Evolutionary conservation across 352 stramenopile genomes (phyloP).

Genomic region (Globisporangium parvum): DNA sequence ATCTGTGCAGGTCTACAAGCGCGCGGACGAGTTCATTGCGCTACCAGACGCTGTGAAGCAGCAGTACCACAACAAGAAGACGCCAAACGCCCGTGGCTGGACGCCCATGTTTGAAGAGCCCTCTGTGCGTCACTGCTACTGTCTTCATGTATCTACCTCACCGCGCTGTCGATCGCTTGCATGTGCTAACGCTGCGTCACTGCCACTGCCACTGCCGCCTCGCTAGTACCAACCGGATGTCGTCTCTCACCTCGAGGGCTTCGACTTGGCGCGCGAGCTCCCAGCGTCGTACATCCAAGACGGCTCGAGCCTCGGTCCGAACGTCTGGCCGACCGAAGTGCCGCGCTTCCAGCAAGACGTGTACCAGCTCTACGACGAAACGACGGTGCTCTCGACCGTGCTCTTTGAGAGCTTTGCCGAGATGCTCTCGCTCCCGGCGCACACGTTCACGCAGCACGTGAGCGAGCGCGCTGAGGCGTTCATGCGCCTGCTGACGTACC

Average conservation of each 20-base stretch:
- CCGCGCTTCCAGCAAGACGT: conserved; percentile 60
- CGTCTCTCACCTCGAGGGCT: conserved; percentile 70
- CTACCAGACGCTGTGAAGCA: conserved; percentile 56
- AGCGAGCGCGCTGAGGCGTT: conserved; percentile 65
- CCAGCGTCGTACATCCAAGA: conserved; percentile 45
- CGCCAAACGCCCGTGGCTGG: conserved; percentile 68
- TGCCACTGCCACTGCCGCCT: background rate
- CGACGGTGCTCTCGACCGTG: conserved; percentile 52
- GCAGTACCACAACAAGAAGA: conserved; percentile 74
- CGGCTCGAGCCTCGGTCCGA: conserved; percentile 65
- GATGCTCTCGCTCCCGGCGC: conserved; percentile 52
- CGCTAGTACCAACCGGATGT: conserved; percentile 70
- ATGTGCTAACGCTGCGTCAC: background rate
- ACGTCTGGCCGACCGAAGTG: conserved; percentile 66
- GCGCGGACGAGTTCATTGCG: conserved; percentile 61
- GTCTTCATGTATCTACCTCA: background rate
- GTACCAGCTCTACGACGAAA: conserved; percentile 68
- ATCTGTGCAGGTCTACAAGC: conserved; percentile 39
- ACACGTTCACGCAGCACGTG: conserved; percentile 70
- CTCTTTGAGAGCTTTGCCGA: conserved; percentile 76
- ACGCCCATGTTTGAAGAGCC: conserved; percentile 82
- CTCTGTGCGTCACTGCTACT: conserved; percentile 30
- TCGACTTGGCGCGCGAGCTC: conserved; percentile 62
- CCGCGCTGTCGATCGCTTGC: background rate
- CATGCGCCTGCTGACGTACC: conserved; percentile 77